Evolutionary conservation across 345 rosid species (phyloP), one percentile per base, ranked within the genome.

Genomic region (Sapria himalayana): DNA sequence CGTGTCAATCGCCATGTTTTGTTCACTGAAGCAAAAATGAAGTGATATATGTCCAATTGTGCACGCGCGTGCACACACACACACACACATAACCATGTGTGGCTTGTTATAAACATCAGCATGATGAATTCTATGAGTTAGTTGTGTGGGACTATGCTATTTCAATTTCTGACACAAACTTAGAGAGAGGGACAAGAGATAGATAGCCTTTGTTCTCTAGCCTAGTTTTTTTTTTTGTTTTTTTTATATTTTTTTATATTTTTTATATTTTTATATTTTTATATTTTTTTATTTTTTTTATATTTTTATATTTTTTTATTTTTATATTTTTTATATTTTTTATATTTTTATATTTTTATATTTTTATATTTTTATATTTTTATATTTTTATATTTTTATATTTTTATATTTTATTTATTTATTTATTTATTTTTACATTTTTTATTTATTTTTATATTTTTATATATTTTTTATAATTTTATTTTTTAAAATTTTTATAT

Each of bases 21-120:
- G 58, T 86, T 86, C 33, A 81, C 93, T 0, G 94, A 86, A 61
- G 74, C 71, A 29, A 86, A 86, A 46, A 86, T 86, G 98, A 86
- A 86, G 59, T 81, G 69, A 81, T 5, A 29, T 6, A 29, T 6
- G 32, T 29, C 7, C 7, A 6, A 6, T 29, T 29, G 32, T 7
- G 32, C 32, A 7, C 32, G 32, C 7, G 32, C 32, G 7, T 7
- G 32, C 32, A 29, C 32, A 6, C 32, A 7, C 32, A 29, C 32
- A 7, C 32, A 29, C 32, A 7, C 32, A 29, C 32, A 29, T 7
- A 29, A 7, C 8, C 32, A 7, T 7, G 32, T 29, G 32, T 29
- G 7, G 7, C 7, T 29, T 6, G 7, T 7, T 29, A 29, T n/a
- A n/a, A n/a, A n/a, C n/a, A n/a, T n/a, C n/a, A n/a, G n/a, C n/a